phyloP scores from a whole-genome alignment of 192 early-diverging fungal species.

The Blastocladiella britannica region DNA sequence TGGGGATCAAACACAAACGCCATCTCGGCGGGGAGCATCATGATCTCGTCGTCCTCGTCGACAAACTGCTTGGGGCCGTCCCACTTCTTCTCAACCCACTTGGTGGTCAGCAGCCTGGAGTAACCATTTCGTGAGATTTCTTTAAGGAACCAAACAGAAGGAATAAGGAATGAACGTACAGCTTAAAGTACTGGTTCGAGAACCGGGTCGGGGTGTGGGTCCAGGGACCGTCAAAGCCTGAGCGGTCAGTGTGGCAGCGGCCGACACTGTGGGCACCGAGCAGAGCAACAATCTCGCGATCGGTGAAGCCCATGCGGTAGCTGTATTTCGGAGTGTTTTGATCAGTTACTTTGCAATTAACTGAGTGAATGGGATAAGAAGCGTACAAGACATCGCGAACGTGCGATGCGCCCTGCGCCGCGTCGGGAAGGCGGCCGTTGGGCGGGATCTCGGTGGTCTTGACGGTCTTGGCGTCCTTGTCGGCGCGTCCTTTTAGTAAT shows the following conservation, averaged over 20 bases:
- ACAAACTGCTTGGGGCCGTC: constrained; percentile 67
- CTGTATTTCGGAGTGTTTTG: neutral
- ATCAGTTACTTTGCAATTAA: neutral
- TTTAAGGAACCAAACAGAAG: too few relatives aligned
- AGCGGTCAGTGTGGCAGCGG: constrained; percentile 50
- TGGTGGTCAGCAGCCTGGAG: constrained; percentile 49
- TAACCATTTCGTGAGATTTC: too few relatives aligned
- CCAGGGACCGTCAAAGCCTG: constrained; percentile 76
- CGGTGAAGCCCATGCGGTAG: constrained; percentile 30
- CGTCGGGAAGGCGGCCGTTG: constrained; percentile 63
- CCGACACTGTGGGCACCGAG: constrained; percentile 56
- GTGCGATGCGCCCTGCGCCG: constrained; percentile 37
- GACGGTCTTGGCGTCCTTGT: constrained; percentile 15
- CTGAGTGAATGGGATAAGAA: constrained; percentile 2
- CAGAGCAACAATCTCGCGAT: constrained; percentile 66
- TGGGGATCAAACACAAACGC: constrained; percentile 39
- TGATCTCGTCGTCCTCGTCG: constrained; percentile 48
- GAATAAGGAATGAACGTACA: constrained; percentile 8
- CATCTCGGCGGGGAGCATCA: constrained; percentile 57
- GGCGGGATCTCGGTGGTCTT: constrained; percentile 24
- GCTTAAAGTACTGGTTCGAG: constrained; percentile 73
- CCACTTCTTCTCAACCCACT: constrained; percentile 68
- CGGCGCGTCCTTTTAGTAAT: too few relatives aligned
- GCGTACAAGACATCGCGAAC: constrained; percentile 55
- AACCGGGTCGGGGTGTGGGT: constrained; percentile 68